Base-by-base conservation (phyloP, 768 basidiomycete species). In the Russula sp. region DNA sequence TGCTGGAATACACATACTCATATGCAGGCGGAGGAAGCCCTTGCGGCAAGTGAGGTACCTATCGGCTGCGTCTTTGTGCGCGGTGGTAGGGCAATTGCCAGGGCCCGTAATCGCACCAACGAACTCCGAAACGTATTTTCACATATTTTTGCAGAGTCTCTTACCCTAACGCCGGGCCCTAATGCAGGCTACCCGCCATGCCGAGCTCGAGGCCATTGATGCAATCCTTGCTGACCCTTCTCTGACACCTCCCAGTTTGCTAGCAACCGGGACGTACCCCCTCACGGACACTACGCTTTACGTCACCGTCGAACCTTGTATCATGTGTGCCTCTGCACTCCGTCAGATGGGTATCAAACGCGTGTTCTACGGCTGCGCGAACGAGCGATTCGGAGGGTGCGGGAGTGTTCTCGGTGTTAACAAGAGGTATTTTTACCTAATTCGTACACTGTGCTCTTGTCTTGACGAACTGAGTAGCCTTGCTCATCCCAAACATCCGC, bases 291-390 rank as follows among this genome's bases (percentile, higher is more conserved):
- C 92, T 24, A 90, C 85, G 2, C 84, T 98, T 32, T 99, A 98
- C 74, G 97, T 98, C 57, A 99, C 97, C 5, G 97, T 99, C 59
- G 96, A 99, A 76, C 97, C 96, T 0, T 99, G 97, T 76, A 94
- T 98, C 74, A 98, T 98, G 97, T 99, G 97, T 69, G 93, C 94
- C 14, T 94, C 92, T 26, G 97, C 96, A 13, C 81, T 99, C 38
- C 84, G 96, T 59, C 97, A 98, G 76, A 76, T 96, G 66, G 95
- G 95, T 18, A 92, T 99, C 70, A 86, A 85, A 62, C 81, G 88
- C 67, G 96, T 98, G 7, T 90, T 85, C 65, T 98, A 92, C 73
- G 97, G 97, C 2, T 96, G 94, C 74, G 89, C 83, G 24, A 99
- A 99, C 74, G 96, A 97, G 67, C 83, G 94, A 64, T 98, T 99